Base-by-base conservation (phyloP, 805 yeast genomes). In the Candida corydali region DNA sequence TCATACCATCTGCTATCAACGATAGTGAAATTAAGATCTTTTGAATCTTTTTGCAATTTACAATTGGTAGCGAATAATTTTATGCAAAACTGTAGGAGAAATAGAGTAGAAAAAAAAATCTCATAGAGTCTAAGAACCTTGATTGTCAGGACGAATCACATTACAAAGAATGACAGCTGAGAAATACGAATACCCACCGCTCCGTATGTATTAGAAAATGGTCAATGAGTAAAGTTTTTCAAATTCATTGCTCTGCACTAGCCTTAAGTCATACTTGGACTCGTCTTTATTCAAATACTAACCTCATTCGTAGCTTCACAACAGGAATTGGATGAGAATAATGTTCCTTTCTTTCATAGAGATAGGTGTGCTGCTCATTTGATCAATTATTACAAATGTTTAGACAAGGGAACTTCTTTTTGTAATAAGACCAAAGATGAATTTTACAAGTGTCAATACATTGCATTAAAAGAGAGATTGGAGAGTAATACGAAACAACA, bases 331-430 rank as follows among this genome's bases (percentile, higher is more conserved):
- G 72, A 67, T 42, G 65, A 54, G 19, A 50, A 58, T 39, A 55
- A 64, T 34, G 69, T 67, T 20, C 72, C 73, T 7, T 66, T 65
- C 47, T 46, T 63, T 40, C 51, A 67, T 53, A 63, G 73, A 59
- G 73, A 67, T 50, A 57, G 55, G 34, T 67, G 73, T 52, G 72
- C 73, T 23, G 59, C 66, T 28, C 69, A 57, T 43, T 57, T 63
- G 45, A 66, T 67, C 40, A 50, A 57, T 36, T 66, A 67, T 53
- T 66, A 61, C 50, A 57, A 65, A 42, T 67, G 73, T 45, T 61
- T 67, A 35, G 63, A 60, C 45, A 67, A 66, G 49, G 73, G 73
- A 2, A 61, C 64, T 11, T 58, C 68, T 3, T 67, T 57, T 47
- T 67, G 73, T 42, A 44, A 50, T 27, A 50, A 49, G 25, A 52